Conservation (phyloP, 1,284 basidiomycete genomes). For the Cryptococcus sp. region DNA sequence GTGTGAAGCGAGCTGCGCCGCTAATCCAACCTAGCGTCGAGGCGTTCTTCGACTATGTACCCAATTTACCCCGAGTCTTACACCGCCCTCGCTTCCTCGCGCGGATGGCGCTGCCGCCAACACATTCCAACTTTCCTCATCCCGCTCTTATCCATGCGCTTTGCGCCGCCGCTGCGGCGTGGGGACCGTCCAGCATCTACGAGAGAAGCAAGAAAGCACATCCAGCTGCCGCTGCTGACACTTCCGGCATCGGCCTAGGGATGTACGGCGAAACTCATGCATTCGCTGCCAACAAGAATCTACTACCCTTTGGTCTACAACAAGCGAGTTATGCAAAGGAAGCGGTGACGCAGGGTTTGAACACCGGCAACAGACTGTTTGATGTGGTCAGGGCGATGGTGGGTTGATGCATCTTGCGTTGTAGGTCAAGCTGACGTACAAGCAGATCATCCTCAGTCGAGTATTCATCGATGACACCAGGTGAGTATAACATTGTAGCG, state of each 20-base stretch:
- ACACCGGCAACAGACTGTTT: conserved; percentile 49
- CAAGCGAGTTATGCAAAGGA: conserved; percentile 47
- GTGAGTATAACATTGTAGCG: neutral
- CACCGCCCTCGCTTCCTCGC: conserved; percentile 52
- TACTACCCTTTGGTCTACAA: conserved; percentile 33
- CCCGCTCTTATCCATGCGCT: conserved; percentile 55
- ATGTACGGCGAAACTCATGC: neutral
- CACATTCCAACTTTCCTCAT: conserved; percentile 55
- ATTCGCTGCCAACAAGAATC: conserved; percentile 1
- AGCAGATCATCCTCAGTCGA: conserved; percentile 44
- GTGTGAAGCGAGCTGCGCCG: conserved; percentile 7
- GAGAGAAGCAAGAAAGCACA: conserved; percentile 19
- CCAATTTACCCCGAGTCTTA: conserved; percentile 49
- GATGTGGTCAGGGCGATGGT: conserved; percentile 50
- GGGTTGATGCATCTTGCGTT: conserved; percentile 2
- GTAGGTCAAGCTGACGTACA: neutral
- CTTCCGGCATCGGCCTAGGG: neutral
- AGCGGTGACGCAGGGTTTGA: conserved; percentile 43
- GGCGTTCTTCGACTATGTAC: conserved; percentile 50
- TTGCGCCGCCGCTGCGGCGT: conserved; percentile 50
- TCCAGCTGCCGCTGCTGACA: conserved; percentile 5
- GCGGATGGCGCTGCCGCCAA: conserved; percentile 54
- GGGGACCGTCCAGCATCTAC: conserved; percentile 37
- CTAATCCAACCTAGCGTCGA: conserved; percentile 35
- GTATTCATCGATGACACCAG: conserved; percentile 52